Conservation (phyloP, 192 early-diverging fungal genomes). For the Backusella luteola region DNA sequence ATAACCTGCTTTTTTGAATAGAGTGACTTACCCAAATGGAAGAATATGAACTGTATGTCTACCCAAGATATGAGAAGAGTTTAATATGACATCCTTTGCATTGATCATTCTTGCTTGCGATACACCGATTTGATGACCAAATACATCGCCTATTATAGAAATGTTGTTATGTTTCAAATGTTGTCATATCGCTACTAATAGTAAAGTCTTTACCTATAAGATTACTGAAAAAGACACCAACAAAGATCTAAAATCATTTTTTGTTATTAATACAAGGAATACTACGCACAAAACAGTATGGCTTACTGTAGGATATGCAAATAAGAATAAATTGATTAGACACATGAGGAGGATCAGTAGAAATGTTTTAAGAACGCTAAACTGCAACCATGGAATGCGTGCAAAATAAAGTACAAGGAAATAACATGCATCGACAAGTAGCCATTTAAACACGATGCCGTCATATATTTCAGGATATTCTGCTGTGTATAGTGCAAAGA, state of each 20-base stretch:
- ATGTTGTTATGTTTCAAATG: background rate
- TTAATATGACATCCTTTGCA: constrained; percentile 35
- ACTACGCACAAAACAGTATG: background rate
- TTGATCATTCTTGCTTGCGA: constrained; percentile 30
- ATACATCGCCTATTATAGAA: constrained; percentile 17
- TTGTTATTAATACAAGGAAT: background rate
- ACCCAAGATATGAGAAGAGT: constrained; percentile 43
- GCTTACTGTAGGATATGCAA: constrained; percentile 24
- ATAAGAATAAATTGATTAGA: constrained; percentile 18
- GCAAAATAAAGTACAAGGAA: constrained; percentile 37
- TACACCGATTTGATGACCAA: constrained; percentile 33
- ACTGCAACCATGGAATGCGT: constrained; percentile 50
- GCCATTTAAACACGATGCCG: constrained; percentile 42
- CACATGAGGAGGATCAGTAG: constrained; percentile 8
- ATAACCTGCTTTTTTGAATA: background rate
- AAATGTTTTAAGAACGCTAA: constrained; percentile 33
- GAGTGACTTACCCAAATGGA: constrained; percentile 34
- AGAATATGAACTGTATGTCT: constrained; percentile 45
- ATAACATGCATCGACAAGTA: constrained; percentile 35
- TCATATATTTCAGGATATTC: constrained; percentile 40
- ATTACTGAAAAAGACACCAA: background rate
- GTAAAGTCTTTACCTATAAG: background rate
- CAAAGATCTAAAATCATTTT: constrained; percentile 6
- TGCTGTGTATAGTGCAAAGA: constrained; percentile 23
- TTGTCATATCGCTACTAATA: background rate